These are phyloP conservation scores for Zygoascus ofunaensis DNA, from an alignment of 805 yeast species.

Conservation along the genomic window DNA sequence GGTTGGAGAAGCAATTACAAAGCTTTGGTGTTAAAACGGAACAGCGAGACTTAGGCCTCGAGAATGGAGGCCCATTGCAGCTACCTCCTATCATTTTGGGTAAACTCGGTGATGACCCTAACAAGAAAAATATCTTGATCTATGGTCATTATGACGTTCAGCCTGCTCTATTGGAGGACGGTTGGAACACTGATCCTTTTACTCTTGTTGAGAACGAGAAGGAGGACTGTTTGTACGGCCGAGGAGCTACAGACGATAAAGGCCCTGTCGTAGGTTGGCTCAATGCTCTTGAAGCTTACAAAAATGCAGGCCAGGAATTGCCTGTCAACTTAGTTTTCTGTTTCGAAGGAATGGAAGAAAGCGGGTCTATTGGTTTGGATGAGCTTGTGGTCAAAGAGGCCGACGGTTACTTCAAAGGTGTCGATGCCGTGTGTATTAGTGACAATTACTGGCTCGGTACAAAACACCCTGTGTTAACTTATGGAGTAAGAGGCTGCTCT, in stretches of 20 bases:
- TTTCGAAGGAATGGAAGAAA: constrained; percentile 99
- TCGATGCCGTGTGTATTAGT: constrained; percentile 89
- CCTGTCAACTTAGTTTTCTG: constrained; percentile 91
- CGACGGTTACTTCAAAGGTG: constrained; percentile 67
- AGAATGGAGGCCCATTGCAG: constrained; percentile 57
- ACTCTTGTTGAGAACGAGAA: constrained; percentile 52
- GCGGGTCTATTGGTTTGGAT: constrained; percentile 90
- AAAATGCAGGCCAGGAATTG: constrained; percentile 68
- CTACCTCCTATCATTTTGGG: constrained; percentile 95
- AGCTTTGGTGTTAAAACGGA: constrained; percentile 74
- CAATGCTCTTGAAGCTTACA: constrained; percentile 85
- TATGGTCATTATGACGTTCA: constrained; percentile 99
- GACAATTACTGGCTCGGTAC: constrained; percentile 99
- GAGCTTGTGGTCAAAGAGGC: constrained; percentile 74
- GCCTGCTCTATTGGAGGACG: constrained; percentile 87
- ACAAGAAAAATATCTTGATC: constrained; percentile 78
- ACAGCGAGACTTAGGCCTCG: constrained; percentile 75
- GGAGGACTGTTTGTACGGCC: constrained; percentile 60
- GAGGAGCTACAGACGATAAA: constrained; percentile 96
- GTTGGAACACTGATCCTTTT: constrained; percentile 95
- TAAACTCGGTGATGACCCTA: constrained; percentile 71
- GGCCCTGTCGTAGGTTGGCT: constrained; percentile 98
- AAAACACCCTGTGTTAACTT: constrained; percentile 90
- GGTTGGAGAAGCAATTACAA: constrained; percentile 59
- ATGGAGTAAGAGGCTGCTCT: constrained; percentile 94